phyloP scores from a whole-genome alignment of 1,139 yeast species.

The Protomyces inundatus region DNA sequence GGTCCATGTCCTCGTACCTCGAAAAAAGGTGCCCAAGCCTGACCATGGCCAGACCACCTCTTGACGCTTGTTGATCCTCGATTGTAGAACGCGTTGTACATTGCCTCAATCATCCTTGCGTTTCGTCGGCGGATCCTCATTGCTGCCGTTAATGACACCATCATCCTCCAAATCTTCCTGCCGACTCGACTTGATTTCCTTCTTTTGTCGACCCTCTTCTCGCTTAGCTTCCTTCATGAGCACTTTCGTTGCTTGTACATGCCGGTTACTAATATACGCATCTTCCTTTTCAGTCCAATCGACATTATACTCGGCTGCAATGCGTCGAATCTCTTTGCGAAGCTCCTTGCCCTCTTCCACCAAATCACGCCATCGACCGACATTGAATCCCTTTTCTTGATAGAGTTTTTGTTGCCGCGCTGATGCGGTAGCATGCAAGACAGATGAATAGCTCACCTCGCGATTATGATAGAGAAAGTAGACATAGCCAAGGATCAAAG shows the following conservation, averaged over 20 bases:
- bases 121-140: not conserved
- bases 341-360: slow-evolving; percentile 20
- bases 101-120: too few species aligned
- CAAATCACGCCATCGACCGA: slow-evolving; percentile 17
- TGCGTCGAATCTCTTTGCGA: slow-evolving; percentile 15
- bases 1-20: slow-evolving; percentile 9
- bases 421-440: slow-evolving; percentile 17
- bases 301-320: slow-evolving; percentile 22
- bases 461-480: slow-evolving; percentile 24
- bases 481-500: slow-evolving; percentile 20
- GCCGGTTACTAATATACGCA: slow-evolving; percentile 2
- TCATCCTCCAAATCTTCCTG: slow-evolving; percentile 24
- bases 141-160: slow-evolving; percentile 17
- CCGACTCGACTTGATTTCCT: not conserved
- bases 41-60: too few species aligned
- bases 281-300: slow-evolving; percentile 11
- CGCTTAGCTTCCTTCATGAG: not conserved
- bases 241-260: slow-evolving; percentile 10
- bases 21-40: not conserved
- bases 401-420: slow-evolving; percentile 18
- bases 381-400: slow-evolving; percentile 17
- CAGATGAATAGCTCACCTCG: slow-evolving; percentile 13
- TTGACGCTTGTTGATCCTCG: too few species aligned
- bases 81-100: too few species aligned
- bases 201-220: not conserved